Evolutionary conservation across 2,329 filamentous ascomycete species (phyloP).

Genomic region (Polytolypa hystricis): DNA sequence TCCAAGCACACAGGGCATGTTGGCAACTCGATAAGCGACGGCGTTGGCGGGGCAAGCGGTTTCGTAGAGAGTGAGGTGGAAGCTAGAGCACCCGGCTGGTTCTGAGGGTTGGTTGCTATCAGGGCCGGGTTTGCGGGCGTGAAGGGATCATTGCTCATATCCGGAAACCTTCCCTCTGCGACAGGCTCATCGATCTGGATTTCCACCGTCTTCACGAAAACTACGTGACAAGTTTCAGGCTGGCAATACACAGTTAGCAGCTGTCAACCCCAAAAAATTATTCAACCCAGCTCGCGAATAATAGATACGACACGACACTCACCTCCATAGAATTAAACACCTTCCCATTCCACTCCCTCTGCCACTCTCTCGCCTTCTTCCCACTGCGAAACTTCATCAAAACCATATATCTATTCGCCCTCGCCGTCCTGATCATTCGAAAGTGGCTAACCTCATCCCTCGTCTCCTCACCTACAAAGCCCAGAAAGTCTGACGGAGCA

Average conservation of each 20-base stretch:
- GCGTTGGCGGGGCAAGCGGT: slow-evolving; percentile 62
- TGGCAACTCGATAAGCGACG: slow-evolving; percentile 77
- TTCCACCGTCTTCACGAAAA: slow-evolving; percentile 85
- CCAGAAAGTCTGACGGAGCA: slow-evolving; percentile 78
- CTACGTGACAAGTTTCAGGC: slow-evolving; percentile 90
- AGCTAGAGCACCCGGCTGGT: slow-evolving; percentile 24
- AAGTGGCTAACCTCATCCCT: slow-evolving; percentile 83
- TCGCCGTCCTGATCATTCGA: slow-evolving; percentile 80
- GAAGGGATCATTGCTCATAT: slow-evolving; percentile 54
- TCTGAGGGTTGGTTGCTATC: slow-evolving; percentile 14
- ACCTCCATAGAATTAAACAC: slow-evolving; percentile 88
- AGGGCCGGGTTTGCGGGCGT: slow-evolving; percentile 35
- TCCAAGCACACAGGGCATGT: slow-evolving; percentile 95
- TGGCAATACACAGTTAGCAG: slow-evolving; percentile 24
- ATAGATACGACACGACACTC: slow-evolving; percentile 22
- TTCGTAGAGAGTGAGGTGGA: slow-evolving; percentile 44
- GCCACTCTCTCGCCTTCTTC: slow-evolving; percentile 66
- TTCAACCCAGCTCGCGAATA: not conserved
- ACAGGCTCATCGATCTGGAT: slow-evolving; percentile 40
- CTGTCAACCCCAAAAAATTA: slow-evolving; percentile 7
- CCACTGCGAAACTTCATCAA: slow-evolving; percentile 83
- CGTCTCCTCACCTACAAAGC: slow-evolving; percentile 82
- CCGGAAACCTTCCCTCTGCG: slow-evolving; percentile 42
- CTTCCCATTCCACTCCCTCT: slow-evolving; percentile 80
- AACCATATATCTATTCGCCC: slow-evolving; percentile 86